Conservation (phyloP, 345 rosid genomes). For the Raphanus sativus region DNA sequence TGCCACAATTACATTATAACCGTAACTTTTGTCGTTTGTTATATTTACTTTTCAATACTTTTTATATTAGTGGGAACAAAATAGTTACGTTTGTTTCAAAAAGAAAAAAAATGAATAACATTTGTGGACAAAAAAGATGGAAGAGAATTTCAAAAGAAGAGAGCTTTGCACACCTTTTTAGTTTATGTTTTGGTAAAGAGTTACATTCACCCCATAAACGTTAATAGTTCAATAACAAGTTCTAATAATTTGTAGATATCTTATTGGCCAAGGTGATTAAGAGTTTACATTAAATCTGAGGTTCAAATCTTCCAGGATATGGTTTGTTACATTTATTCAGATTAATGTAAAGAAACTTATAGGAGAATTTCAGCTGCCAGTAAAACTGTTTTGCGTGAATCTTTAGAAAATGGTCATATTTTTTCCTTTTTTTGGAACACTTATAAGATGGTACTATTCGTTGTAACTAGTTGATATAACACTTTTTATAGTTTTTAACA, state of each 20-base stretch:
- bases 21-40: constrained; percentile 29
- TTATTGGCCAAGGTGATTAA: neutral
- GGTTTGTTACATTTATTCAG: neutral
- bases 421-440: too few species aligned
- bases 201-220: neutral
- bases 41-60: neutral
- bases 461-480: neutral
- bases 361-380: neutral
- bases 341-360: neutral
- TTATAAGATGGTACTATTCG: neutral
- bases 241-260: neutral
- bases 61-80: constrained; percentile 14
- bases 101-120: constrained; percentile 7
- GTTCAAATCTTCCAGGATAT: neutral
- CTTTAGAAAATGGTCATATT: neutral
- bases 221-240: neutral
- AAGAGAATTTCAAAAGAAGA: neutral
- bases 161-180: neutral
- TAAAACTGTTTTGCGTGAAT: neutral
- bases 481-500: too few species aligned
- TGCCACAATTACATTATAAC: constrained; percentile 19
- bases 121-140: constrained; percentile 10
- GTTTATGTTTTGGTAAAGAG: constrained; percentile 3
- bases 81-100: constrained; percentile 25
- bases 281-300: neutral